phyloP scores from a whole-genome alignment of 202 grass and related monocot species.

The Carex sylvatica region DNA sequence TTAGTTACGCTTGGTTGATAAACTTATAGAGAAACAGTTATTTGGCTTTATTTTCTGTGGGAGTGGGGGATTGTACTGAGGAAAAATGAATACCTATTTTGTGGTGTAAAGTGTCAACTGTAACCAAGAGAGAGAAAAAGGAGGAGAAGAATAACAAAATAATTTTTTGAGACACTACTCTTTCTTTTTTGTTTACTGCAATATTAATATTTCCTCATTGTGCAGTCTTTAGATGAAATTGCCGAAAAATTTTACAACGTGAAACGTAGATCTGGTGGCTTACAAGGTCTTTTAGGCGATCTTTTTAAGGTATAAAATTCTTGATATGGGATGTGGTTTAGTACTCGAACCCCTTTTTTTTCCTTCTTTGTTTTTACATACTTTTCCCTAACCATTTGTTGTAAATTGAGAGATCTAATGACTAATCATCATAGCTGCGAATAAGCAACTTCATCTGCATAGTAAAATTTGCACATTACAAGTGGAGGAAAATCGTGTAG shows the following conservation, averaged over 20 bases:
- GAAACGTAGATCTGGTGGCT: slow-evolving; percentile 47
- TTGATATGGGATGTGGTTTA: neutral
- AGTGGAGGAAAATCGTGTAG: neutral
- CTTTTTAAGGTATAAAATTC: slow-evolving; percentile 71
- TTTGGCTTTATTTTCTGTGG: slow-evolving; percentile 8
- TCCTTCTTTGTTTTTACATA: neutral
- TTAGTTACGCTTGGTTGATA: neutral
- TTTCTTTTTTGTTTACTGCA: neutral
- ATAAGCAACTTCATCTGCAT: neutral
- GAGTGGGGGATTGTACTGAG: neutral
- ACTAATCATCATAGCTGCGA: neutral
- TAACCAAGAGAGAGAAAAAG: neutral
- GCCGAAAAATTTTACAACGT: slow-evolving; percentile 80
- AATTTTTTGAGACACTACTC: slow-evolving; percentile 20
- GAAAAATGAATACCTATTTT: slow-evolving; percentile 9
- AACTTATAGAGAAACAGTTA: neutral
- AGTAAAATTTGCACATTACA: neutral
- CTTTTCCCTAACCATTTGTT: neutral
- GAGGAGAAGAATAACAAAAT: neutral
- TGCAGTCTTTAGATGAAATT: slow-evolving; percentile 92
- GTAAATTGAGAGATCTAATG: neutral
- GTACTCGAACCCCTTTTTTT: neutral
- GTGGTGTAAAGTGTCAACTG: neutral
- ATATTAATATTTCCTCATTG: slow-evolving; percentile 2
- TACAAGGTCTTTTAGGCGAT: slow-evolving; percentile 93